phyloP scores from a whole-genome alignment of 2,329 filamentous ascomycete species.

The Chalaropsis ovoidea region DNA sequence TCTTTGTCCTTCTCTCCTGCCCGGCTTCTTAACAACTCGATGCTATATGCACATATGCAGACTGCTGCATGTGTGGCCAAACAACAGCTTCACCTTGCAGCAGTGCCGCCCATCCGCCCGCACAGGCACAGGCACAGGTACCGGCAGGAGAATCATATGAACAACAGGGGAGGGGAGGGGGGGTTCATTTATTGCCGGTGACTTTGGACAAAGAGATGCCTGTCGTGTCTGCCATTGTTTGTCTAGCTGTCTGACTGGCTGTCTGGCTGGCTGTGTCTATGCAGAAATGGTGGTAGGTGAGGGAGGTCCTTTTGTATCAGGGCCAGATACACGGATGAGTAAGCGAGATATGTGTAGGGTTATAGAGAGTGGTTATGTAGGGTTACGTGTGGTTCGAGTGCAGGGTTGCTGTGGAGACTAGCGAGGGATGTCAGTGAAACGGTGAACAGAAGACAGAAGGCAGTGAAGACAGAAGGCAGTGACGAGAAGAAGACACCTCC shows the following conservation, averaged over 20 bases:
- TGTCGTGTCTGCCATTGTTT: background rate
- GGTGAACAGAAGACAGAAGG: too few relatives aligned
- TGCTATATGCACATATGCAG: background rate
- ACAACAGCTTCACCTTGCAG: background rate
- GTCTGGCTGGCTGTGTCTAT: background rate
- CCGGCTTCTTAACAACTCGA: background rate
- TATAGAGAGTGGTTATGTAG: background rate
- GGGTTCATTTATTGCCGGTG: too few relatives aligned
- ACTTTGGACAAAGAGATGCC: background rate
- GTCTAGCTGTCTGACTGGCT: too few relatives aligned
- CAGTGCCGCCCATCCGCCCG: too few relatives aligned
- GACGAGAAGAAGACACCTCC: too few relatives aligned
- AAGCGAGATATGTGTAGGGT: too few relatives aligned
- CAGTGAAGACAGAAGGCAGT: too few relatives aligned
- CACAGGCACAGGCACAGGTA: background rate
- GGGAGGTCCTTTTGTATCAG: too few relatives aligned
- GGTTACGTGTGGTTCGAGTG: background rate
- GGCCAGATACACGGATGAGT: too few relatives aligned
- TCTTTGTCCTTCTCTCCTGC: too few relatives aligned
- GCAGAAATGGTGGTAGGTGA: background rate
- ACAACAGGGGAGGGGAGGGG: too few relatives aligned
- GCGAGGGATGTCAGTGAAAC: too few relatives aligned
- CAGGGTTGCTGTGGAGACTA: background rate
- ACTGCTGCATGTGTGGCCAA: background rate
- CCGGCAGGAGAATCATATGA: background rate